Conservation (phyloP, 2,329 filamentous ascomycete species). For the Calonectria henricotiae region DNA sequence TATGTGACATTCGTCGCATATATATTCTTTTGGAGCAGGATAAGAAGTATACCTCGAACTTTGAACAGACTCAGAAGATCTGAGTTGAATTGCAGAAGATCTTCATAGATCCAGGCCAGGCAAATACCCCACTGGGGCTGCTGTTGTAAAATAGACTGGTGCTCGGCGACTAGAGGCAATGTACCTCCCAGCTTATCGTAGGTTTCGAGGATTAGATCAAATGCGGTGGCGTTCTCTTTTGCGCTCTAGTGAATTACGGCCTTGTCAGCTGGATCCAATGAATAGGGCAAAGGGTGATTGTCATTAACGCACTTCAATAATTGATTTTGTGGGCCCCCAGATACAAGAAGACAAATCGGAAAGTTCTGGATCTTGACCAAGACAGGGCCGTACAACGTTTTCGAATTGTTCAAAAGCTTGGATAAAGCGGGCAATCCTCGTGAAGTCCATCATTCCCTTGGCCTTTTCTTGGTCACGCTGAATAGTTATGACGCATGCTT, state of each 20-base stretch:
- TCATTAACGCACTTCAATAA: slow-evolving; percentile 4
- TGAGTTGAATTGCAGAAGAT: slow-evolving; percentile 15
- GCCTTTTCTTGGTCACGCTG: slow-evolving; percentile 27
- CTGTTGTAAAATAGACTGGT: not conserved
- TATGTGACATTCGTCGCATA: not conserved
- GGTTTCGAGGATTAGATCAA: slow-evolving; percentile 25
- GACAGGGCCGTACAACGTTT: not conserved
- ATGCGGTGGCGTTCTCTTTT: not conserved
- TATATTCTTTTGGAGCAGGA: not conserved
- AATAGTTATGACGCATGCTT: slow-evolving; percentile 13
- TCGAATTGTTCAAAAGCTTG: slow-evolving; percentile 17
- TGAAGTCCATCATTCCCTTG: slow-evolving; percentile 30
- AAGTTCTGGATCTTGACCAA: not conserved
- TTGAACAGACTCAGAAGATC: slow-evolving; percentile 21
- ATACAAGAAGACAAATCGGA: slow-evolving; percentile 13
- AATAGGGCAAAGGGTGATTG: not conserved
- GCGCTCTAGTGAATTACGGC: not conserved
- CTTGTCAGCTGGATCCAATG: not conserved
- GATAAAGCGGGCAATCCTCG: not conserved
- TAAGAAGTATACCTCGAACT: not conserved
- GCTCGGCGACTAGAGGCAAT: slow-evolving; percentile 11
- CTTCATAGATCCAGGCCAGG: slow-evolving; percentile 29
- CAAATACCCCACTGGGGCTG: slow-evolving; percentile 15
- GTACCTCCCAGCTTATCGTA: slow-evolving; percentile 13
- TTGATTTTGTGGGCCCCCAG: slow-evolving; percentile 25